Evolutionary conservation across 176 grass and related monocot genomes (phyloP), one percentile per base, ranked within the genome.

Genomic region (Coix lacrymajobi): DNA sequence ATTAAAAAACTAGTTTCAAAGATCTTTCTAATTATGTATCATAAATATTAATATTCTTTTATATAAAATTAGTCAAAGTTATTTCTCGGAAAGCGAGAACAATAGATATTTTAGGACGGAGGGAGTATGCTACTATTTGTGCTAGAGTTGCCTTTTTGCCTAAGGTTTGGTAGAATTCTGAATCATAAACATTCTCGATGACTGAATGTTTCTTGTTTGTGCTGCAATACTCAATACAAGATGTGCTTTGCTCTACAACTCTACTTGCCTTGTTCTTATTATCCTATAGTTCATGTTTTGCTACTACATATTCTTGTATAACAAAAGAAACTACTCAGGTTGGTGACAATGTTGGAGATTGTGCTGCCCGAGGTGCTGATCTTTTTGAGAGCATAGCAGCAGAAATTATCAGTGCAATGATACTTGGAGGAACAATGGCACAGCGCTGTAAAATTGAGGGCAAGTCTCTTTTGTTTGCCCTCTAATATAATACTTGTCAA

Each of bases 391-490:
- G 96, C 69, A 96, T 99, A 84, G 93, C 96, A 85, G 96, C 96
- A 73, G 96, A 99, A 90, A 99, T 99, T 90, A 99, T 99, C 62
- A 99, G 96, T 85, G 96, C 96, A 63, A 99, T 99, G 96, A 99
- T 99, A 90, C 96, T 99, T 43, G 96, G 96, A 56, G 96, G 91
- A 82, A 94, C 96, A 37, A 99, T 99, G 96, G 96, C 93, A 66
- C 76, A 99, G 12, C 89, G 91, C 78, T 99, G 96, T 89, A 99
- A 99, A 96, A 96, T 99, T 82, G 96, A 99, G 56, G 96, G 96
- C 73, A 93, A 89, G 87, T 24, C 43, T 79, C 66, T 72, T 80
- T 67, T 67, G 24, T 52, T 31, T 80, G 6, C 46, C 22, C 34
- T 80, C 12, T 8, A 70, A 69, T 51, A 76, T 63, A 62, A 76